Percentiles rank a stretch among this genome's conserved stretches.
Evolutionary conservation across 768 basidiomycete genomes (phyloP).

Genomic region (Ephemerocybe angulata): DNA sequence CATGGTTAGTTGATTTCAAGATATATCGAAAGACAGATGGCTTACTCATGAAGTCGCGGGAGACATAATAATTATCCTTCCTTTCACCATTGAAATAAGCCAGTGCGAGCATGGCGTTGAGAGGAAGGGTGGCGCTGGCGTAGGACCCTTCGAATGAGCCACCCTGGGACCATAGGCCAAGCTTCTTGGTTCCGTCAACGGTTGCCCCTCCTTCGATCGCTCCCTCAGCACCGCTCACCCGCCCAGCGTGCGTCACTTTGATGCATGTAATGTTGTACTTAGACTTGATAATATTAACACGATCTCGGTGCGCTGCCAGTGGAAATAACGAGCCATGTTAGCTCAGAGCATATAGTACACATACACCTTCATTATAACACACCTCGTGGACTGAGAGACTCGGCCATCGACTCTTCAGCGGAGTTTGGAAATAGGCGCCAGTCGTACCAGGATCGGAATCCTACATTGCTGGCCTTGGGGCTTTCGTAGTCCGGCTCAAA

Average conservation of each 20-base stretch:
- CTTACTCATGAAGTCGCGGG: neutral
- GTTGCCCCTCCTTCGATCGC: neutral
- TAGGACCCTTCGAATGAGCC: neutral
- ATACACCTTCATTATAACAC: neutral
- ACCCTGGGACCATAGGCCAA: neutral
- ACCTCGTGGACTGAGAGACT: neutral
- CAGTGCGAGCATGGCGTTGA: neutral
- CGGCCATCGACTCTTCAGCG: neutral
- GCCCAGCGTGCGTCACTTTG: neutral
- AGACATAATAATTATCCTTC: neutral
- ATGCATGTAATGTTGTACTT: neutral
- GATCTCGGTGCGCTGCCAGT: neutral
- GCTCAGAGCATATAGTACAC: neutral
- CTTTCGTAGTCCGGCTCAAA: neutral
- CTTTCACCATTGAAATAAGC: neutral
- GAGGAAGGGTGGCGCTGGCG: neutral
- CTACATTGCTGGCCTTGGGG: neutral
- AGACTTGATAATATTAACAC: neutral
- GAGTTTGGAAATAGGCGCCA: neutral
- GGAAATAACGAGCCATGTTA: neutral
- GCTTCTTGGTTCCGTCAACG: neutral
- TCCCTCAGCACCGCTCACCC: no score
- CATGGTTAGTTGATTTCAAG: no score
- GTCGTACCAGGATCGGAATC: neutral
- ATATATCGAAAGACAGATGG: neutral